Evolutionary conservation across 148 eudicot genomes (phyloP).

Genomic region (Tetragonia tetragonoides): DNA sequence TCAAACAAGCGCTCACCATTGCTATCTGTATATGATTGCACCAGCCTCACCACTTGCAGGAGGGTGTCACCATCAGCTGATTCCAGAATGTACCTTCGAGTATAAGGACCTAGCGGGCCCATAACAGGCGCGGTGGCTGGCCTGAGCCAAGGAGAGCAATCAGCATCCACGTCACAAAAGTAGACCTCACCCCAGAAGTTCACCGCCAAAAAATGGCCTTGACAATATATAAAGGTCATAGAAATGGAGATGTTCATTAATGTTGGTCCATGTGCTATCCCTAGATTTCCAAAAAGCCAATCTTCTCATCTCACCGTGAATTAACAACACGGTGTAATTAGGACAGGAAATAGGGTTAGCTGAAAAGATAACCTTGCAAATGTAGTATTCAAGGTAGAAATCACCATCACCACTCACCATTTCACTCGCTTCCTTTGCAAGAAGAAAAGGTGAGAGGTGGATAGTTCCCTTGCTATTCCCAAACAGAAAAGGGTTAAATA

Average conservation of each 20-base stretch:
- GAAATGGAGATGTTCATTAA: neutral
- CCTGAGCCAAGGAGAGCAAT: neutral
- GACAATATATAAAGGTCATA: neutral
- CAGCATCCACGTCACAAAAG: neutral
- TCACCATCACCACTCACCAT: neutral
- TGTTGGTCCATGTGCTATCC: constrained; percentile 8
- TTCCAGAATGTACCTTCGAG: constrained; percentile 14
- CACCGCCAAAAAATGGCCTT: neutral
- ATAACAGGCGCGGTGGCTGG: neutral
- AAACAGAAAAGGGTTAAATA: constrained; percentile 23
- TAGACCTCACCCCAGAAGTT: constrained; percentile 7
- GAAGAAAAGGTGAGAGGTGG: constrained; percentile 8
- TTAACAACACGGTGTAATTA: neutral
- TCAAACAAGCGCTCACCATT: neutral
- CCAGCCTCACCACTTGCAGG: constrained; percentile 16
- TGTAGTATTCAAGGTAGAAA: neutral
- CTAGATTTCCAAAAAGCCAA: constrained; percentile 16
- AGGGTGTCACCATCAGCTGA: neutral
- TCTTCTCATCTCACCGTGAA: neutral
- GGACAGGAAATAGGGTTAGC: constrained; percentile 3
- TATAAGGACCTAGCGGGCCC: neutral
- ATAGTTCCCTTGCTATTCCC: constrained; percentile 15
- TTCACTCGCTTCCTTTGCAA: neutral
- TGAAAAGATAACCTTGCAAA: constrained; percentile 17
- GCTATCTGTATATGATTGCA: neutral